Evolutionary conservation across 2,329 filamentous ascomycete species (phyloP).

Genomic region (Phyllosticta citrichinensis): DNA sequence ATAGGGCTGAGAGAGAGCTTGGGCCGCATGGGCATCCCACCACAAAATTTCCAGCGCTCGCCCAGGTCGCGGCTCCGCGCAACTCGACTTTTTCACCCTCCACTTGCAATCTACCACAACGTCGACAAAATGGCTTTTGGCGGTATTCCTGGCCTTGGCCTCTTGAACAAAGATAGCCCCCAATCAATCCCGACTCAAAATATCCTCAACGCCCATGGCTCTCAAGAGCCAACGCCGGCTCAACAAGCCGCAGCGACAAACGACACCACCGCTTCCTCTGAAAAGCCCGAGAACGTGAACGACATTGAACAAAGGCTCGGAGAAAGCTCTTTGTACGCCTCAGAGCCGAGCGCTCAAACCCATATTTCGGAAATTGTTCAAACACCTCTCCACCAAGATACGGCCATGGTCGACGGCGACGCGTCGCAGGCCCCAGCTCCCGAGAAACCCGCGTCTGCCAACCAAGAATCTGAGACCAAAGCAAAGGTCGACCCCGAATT

Average conservation of each 20-base stretch:
- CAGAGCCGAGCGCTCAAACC: constrained; percentile 22
- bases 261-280: not conserved
- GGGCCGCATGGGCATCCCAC: not conserved
- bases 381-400: not conserved
- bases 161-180: constrained; percentile 14
- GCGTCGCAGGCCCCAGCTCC: not conserved
- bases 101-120: not conserved
- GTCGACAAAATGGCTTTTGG: not conserved
- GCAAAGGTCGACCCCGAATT: constrained; percentile 29
- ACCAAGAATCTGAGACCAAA: constrained; percentile 11
- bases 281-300: not conserved
- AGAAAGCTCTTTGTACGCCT: constrained; percentile 26
- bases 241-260: constrained; percentile 11
- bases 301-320: constrained; percentile 17
- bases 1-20: constrained; percentile 4
- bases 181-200: not conserved
- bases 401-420: not conserved
- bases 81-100: not conserved
- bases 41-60: constrained; percentile 8
- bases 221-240: constrained; percentile 12
- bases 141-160: constrained; percentile 26
- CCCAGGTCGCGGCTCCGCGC: not conserved
- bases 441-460: constrained; percentile 9
- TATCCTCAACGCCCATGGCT: not conserved
- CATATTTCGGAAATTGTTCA: not conserved